Percentiles rank a stretch among this genome's conserved stretches.
Evolutionary conservation across 2,329 filamentous ascomycete species (phyloP).

Genomic region (Dothideomycetidae sp.): DNA sequence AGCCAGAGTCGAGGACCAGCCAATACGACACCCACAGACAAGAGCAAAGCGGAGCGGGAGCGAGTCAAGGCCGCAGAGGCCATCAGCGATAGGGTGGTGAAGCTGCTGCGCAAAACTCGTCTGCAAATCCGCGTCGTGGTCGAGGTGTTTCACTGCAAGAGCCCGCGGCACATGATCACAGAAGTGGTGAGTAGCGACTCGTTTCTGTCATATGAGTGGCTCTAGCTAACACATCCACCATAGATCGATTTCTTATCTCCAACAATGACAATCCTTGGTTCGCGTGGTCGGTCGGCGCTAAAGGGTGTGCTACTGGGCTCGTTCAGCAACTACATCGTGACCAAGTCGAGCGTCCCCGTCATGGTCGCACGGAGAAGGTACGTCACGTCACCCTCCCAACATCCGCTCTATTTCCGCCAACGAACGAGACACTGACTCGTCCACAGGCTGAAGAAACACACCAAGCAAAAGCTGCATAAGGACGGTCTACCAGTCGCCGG

Average conservation of each 20-base stretch:
- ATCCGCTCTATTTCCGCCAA: no score
- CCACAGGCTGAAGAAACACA: conserved; percentile 12
- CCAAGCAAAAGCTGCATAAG: conserved; percentile 13
- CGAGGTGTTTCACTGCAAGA: conserved; percentile 97
- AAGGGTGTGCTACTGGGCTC: conserved; percentile 92
- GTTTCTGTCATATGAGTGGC: conserved; percentile 2
- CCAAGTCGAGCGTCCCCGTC: conserved; percentile 89
- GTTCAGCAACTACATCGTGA: conserved; percentile 94
- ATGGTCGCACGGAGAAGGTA: conserved; percentile 77
- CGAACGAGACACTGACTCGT: conserved; percentile 4
- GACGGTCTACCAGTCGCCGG: conserved; percentile 13
- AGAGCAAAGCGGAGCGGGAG: conserved; percentile 54
- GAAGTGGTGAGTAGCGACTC: conserved; percentile 50
- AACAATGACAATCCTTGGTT: conserved; percentile 85
- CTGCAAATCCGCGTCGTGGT: conserved; percentile 87
- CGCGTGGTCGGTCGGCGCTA: conserved; percentile 74
- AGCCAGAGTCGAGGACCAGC: conserved; percentile 13
- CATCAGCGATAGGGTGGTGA: conserved; percentile 74
- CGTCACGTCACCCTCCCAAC: no score
- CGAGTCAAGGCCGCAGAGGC: conserved; percentile 66
- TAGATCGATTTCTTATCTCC: conserved; percentile 80
- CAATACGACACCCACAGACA: conserved; percentile 23
- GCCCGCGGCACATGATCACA: conserved; percentile 85
- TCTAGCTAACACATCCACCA: conserved; percentile 6
- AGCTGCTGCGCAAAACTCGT: conserved; percentile 74